These are phyloP conservation scores for Scopulariopsis brevicaulis DNA, from an alignment of 2,329 filamentous ascomycete genomes.

Conservation along the genomic window DNA sequence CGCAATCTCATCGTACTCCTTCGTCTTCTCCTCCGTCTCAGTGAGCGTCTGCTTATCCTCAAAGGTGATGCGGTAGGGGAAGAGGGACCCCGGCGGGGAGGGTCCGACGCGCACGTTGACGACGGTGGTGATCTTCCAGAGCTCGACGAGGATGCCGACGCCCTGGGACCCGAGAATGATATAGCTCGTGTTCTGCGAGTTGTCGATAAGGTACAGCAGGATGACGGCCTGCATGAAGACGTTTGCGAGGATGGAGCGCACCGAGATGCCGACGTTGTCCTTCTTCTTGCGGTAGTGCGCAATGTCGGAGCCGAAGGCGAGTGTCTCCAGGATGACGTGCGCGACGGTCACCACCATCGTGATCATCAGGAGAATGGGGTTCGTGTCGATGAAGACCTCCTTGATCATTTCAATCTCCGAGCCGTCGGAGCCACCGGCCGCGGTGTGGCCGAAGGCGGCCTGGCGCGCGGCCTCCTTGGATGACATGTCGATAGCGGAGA, in stretches of 20 bases:
- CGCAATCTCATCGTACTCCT: constrained; percentile 95
- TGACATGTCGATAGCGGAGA: constrained; percentile 76
- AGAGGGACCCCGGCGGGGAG: constrained; percentile 51
- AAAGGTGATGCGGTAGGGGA: constrained; percentile 75
- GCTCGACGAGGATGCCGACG: constrained; percentile 57
- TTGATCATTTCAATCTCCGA: constrained; percentile 96
- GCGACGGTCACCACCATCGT: constrained; percentile 77
- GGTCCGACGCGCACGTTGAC: constrained; percentile 77
- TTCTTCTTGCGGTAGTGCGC: constrained; percentile 99
- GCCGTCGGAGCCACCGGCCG: constrained; percentile 74
- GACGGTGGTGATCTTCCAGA: constrained; percentile 94
- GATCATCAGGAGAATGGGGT: constrained; percentile 77
- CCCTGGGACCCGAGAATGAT: constrained; percentile 96
- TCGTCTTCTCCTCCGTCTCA: constrained; percentile 93
- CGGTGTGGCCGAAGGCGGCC: constrained; percentile 60
- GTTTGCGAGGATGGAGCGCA: constrained; percentile 91
- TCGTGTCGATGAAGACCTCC: constrained; percentile 86
- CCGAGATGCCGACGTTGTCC: constrained; percentile 92
- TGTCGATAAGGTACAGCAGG: constrained; percentile 93
- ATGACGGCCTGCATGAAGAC: constrained; percentile 96
- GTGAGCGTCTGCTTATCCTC: constrained; percentile 96
- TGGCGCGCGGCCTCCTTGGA: constrained; percentile 73
- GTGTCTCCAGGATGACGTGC: constrained; percentile 89
- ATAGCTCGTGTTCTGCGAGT: constrained; percentile 96
- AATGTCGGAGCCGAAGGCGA: constrained; percentile 96